Conservation (phyloP, 2,329 filamentous ascomycete genomes). For the Tolypocladium cylindrosporum region DNA sequence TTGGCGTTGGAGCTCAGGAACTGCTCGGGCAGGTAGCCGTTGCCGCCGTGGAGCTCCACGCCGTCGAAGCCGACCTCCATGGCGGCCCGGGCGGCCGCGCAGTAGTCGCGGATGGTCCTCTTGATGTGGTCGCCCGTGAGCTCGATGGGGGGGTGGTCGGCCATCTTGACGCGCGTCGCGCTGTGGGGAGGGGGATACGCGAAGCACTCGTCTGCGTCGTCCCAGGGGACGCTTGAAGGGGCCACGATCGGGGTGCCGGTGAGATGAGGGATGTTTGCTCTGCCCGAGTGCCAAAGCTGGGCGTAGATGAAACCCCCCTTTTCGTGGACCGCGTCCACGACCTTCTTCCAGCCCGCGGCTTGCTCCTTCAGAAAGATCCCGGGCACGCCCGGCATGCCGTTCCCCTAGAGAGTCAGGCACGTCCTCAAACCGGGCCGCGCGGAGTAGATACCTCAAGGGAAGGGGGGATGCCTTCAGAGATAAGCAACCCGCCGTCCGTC, state of each 20-base stretch:
- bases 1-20: background rate
- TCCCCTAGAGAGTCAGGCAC: background rate
- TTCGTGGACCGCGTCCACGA: background rate
- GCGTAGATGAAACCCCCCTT: background rate
- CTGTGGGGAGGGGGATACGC: background rate
- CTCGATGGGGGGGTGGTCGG: background rate
- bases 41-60: background rate
- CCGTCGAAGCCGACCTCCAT: background rate
- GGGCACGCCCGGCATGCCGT: background rate
- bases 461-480: constrained; percentile 37
- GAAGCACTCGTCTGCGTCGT: background rate
- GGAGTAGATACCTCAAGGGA: constrained; percentile 31
- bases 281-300: background rate
- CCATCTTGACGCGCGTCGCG: background rate
- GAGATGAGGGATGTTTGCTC: background rate
- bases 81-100: background rate
- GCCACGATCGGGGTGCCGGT: background rate
- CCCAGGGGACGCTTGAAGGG: background rate
- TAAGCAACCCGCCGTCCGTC: constrained; percentile 28
- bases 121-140: background rate
- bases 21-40: background rate
- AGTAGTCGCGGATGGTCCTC: background rate
- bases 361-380: background rate
- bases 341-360: background rate
- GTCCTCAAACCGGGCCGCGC: constrained; percentile 7